These are phyloP conservation scores for Coemansia sp. DNA, from an alignment of 192 early-diverging fungal genomes.

Conservation along the genomic window DNA sequence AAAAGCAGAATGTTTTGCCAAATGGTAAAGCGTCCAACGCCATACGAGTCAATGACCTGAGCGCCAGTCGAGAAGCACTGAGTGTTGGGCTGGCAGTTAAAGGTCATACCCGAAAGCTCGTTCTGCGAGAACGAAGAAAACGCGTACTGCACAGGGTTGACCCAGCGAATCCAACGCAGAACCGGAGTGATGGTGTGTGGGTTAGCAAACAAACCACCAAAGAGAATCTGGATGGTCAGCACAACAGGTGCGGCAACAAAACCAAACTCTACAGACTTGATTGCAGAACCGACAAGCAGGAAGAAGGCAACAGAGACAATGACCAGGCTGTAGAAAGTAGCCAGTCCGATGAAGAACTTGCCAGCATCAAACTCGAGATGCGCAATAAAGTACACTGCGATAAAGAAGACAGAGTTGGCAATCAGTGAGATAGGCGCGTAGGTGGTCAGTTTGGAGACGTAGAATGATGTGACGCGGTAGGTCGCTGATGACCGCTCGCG, in stretches of 20 bases:
- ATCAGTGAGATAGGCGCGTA: conserved; percentile 36
- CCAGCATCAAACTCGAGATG: conserved; percentile 35
- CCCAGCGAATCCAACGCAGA: conserved; percentile 51
- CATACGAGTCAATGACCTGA: conserved; percentile 31
- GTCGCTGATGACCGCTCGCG: conserved; percentile 64
- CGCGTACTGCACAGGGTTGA: conserved; percentile 43
- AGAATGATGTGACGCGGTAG: conserved; percentile 62
- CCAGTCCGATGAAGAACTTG: conserved; percentile 49
- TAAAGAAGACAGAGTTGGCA: conserved; percentile 38
- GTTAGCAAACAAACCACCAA: conserved; percentile 48
- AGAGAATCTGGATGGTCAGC: conserved; percentile 47
- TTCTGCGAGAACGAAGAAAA: conserved; percentile 42
- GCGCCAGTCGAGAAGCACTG: conserved; percentile 40
- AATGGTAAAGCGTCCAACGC: conserved; percentile 34
- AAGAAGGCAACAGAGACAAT: conserved; percentile 30
- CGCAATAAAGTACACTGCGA: conserved; percentile 48
- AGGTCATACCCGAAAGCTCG: conserved; percentile 40
- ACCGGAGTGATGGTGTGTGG: conserved; percentile 42
- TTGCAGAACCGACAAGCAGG: conserved; percentile 42
- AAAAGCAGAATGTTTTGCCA: conserved; percentile 43
- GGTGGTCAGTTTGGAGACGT: conserved; percentile 59
- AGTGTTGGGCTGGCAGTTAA: conserved; percentile 21
- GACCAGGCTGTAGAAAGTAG: conserved; percentile 32
- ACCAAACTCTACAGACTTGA: conserved; percentile 38
- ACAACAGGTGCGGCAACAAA: conserved; percentile 39